phyloP scores from a whole-genome alignment of 2,329 filamentous ascomycete species.

The Cadophora sp. region DNA sequence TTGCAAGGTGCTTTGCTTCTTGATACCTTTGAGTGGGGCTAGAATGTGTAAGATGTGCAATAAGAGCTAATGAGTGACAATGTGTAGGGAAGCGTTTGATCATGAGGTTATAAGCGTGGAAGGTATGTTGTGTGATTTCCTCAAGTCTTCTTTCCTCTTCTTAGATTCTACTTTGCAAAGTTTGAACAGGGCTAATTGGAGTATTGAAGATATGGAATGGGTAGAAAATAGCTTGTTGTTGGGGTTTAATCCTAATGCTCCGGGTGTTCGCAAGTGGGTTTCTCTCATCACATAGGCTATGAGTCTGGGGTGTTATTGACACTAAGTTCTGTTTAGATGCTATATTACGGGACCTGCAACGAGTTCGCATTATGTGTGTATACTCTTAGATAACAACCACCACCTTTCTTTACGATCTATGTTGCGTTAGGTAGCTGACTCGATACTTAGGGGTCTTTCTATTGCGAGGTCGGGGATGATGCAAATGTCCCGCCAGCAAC shows the following conservation, averaged over 20 bases:
- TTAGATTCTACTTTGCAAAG: background rate
- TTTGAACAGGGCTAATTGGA: background rate
- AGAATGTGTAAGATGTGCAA: background rate
- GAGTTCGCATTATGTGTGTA: conserved; percentile 20
- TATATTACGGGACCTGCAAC: conserved; percentile 26
- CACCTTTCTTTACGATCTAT: background rate
- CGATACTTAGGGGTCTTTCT: conserved; percentile 16
- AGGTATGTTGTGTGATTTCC: conserved; percentile 15
- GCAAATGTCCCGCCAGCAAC: conserved; percentile 21
- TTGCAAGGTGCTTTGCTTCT: too few relatives aligned
- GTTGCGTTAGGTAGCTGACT: background rate
- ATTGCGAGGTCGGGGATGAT: conserved; percentile 25
- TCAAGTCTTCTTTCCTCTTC: background rate
- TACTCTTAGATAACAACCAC: background rate
- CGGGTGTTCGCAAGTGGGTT: conserved; percentile 28
- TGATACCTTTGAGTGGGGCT: too few relatives aligned
- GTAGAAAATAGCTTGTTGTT: conserved; percentile 16
- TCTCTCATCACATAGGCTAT: too few relatives aligned
- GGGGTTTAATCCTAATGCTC: conserved; percentile 29
- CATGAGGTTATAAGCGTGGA: conserved; percentile 13
- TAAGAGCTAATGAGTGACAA: background rate
- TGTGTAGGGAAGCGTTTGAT: conserved; percentile 13
- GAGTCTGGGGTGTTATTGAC: background rate
- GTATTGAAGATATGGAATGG: conserved; percentile 28
- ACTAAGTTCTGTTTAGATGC: conserved; percentile 17